Base-by-base conservation (phyloP, 2,329 filamentous ascomycete species). In the Arthrinium puccinioides region DNA sequence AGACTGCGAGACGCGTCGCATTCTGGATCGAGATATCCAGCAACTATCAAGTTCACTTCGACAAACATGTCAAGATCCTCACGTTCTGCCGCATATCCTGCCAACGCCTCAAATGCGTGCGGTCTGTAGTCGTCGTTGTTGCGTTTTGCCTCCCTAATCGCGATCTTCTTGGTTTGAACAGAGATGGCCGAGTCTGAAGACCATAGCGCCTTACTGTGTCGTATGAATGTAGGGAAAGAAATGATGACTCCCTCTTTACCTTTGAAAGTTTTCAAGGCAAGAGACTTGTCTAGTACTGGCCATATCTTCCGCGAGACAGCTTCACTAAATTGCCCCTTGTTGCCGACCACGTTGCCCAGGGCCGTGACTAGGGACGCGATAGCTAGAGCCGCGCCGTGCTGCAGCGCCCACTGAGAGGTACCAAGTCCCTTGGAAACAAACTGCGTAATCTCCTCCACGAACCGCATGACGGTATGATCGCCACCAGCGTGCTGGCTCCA, bases 401-500 rank as follows among this genome's bases (percentile, higher is more conserved):
- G 92, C 39, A 97, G 75, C 3, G 81, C 80, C 92, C 92, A 98
- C 51, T 87, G 85, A 2, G 85, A 76, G 2, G 85, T 88, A 23
- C 85, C 81, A 7, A 97, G 67, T 37, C 87, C 75, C 24, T 71
- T 67, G 24, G 76, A 69, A 2, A 81, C 76, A 2, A 97, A 69
- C 1, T 61, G 63, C 4, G 84, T 70, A 47, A 97, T 94, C 60
- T 98, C 92, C 25, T 72, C 72, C 6, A 95, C 72, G 54, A 95
- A 95, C 2, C 95, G 74, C 32, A 84, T 74, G 5, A 95, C 86
- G 0, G 86, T 83, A 21, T 89, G 79, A 21, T 75, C 79, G 30
- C 87, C 89, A 34, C 89, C 90, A 1, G 94, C 89, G 52, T 94
- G 89, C 49, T 95, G 86, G 33, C 77, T 75, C 92, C 92, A 98